These are phyloP conservation scores for Stramenopiles sp. DNA, from an alignment of 352 stramenopile species.

Conservation along the genomic window DNA sequence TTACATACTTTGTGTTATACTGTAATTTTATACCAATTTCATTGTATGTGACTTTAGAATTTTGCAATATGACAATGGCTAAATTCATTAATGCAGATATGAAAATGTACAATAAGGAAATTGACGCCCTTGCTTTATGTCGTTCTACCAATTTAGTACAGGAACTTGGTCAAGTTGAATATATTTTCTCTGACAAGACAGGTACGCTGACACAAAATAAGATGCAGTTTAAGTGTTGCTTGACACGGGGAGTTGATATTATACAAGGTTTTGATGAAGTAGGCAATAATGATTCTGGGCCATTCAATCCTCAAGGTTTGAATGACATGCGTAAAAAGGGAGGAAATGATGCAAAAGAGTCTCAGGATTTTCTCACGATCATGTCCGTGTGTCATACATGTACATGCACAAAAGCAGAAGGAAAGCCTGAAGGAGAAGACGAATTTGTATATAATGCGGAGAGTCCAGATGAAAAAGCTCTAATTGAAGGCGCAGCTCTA, in stretches of 20 bases:
- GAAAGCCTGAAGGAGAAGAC: neutral
- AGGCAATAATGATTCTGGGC: neutral
- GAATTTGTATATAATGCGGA: conserved; percentile 24
- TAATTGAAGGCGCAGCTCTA: conserved; percentile 37
- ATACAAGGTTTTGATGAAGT: conserved; percentile 57
- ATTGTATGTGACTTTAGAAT: conserved; percentile 82
- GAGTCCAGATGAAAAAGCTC: conserved; percentile 52
- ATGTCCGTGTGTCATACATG: conserved; percentile 69
- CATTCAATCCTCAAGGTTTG: neutral
- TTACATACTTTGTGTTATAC: conserved; percentile 71
- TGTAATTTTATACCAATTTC: conserved; percentile 93
- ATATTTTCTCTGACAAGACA: conserved; percentile 97
- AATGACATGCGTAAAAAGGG: neutral
- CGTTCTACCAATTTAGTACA: conserved; percentile 60
- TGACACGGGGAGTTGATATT: conserved; percentile 55
- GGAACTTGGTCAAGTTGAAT: conserved; percentile 75
- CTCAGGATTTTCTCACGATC: conserved; percentile 32
- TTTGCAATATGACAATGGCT: conserved; percentile 67
- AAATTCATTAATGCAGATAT: conserved; percentile 43
- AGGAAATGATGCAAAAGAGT: conserved; percentile 7
- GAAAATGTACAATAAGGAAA: conserved; percentile 36
- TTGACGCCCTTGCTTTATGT: conserved; percentile 24
- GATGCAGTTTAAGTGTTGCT: conserved; percentile 84
- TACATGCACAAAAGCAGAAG: conserved; percentile 49
- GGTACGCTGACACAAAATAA: conserved; percentile 72